Base-by-base conservation (phyloP, 2,329 filamentous ascomycete genomes). In the Aspergillus flavus region DNA sequence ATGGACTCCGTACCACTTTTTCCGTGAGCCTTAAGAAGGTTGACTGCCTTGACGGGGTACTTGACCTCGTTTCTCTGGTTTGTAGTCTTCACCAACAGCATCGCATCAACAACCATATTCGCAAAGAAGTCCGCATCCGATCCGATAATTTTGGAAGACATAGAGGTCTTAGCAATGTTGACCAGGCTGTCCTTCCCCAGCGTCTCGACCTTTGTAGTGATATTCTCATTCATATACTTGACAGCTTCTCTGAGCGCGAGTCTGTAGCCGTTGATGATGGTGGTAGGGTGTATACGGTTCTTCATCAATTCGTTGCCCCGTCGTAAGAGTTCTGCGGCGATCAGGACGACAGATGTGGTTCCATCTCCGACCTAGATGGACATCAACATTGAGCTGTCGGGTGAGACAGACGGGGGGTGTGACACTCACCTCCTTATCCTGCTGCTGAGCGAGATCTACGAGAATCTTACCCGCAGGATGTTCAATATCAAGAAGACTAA, bases 131-230 rank as follows among this genome's bases (percentile, higher is more conserved):
- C 93, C 14, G 92, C 93, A 80, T 99, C 95, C 61, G 91, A 84
- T 62, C 95, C 95, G 77, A 99, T 98, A 75, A 99, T 96, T 84
- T 99, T 99, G 85, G 92, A 96, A 59, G 94, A 97, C 94, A 99
- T 99, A 75, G 94, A 97, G 23, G 95, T 99, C 84, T 94, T 98
- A 66, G 95, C 95, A 77, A 99, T 97, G 82, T 88, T 97, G 75
- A 98, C 80, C 70, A 99, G 87, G 64, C 92, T 95, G 67, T 98
- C 95, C 65, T 92, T 89, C 64, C 93, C 94, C 60, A 99, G 87
- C 64, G 90, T 88, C 75, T 98, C 94, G 62, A 98, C 94, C 82
- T 96, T 97, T 74, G 93, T 92, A 84, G 92, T 94, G 79, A 99
- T 91, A 79, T 98, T 97, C 81, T 99, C 95, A 82, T 93, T 94